Evolutionary conservation across 805 yeast genomes (phyloP).

Genomic region (Metschnikowia koreensis): DNA sequence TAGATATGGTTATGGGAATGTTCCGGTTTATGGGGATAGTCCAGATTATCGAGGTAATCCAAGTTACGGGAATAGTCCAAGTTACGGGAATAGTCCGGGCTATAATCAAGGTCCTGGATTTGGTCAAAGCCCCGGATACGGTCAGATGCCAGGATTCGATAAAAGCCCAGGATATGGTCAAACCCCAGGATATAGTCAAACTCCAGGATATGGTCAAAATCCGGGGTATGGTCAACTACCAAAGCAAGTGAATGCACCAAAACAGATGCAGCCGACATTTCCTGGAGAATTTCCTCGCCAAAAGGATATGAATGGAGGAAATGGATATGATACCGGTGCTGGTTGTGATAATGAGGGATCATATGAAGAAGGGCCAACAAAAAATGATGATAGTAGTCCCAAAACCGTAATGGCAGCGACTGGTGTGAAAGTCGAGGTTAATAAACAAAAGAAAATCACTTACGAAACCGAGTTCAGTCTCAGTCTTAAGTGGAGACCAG

Average conservation of each 20-base stretch:
- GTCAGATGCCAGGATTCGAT: neutral
- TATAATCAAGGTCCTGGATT: neutral
- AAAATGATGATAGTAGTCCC: neutral
- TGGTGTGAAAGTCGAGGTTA: constrained; percentile 6
- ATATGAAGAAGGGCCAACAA: neutral
- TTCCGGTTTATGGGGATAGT: too few relatives aligned
- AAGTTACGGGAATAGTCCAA: too few relatives aligned
- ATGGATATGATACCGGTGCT: neutral
- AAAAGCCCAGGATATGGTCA: neutral
- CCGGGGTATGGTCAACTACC: neutral
- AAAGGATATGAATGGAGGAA: neutral
- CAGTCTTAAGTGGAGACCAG: constrained; percentile 14
- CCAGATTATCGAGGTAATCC: too few relatives aligned
- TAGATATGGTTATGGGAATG: neutral
- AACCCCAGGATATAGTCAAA: neutral
- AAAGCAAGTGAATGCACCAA: neutral
- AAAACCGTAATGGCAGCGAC: neutral
- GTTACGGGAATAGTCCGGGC: neutral
- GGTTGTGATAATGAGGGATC: neutral
- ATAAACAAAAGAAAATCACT: constrained; percentile 2
- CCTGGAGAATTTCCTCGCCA: neutral
- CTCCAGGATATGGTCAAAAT: neutral
- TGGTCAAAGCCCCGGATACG: neutral
- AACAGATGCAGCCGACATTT: neutral
- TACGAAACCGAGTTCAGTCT: constrained; percentile 13